Evolutionary conservation across 768 basidiomycete genomes (phyloP).

Genomic region (Calvatia gigantea): DNA sequence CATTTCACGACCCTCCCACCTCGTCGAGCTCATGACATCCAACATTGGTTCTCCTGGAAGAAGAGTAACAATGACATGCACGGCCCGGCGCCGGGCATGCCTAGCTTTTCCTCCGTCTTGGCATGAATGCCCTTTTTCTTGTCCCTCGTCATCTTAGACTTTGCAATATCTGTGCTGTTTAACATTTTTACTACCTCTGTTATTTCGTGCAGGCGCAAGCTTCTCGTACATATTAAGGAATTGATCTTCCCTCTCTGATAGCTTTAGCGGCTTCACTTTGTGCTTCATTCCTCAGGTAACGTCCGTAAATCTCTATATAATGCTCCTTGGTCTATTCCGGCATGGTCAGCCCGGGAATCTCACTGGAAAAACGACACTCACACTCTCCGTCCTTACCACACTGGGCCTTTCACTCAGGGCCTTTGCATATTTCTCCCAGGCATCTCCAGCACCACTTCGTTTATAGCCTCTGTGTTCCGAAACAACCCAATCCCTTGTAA

Average conservation of each 20-base stretch:
- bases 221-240: constrained; percentile 31
- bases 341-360: neutral
- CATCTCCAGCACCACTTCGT: constrained; percentile 35
- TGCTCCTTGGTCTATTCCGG: constrained; percentile 27
- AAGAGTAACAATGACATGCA: neutral
- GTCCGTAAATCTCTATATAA: constrained; percentile 44
- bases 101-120: neutral
- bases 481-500: constrained; percentile 42
- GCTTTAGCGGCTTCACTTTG: constrained; percentile 53
- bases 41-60: neutral
- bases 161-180: neutral
- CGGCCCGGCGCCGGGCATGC: neutral
- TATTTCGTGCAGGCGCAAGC: too few relatives aligned
- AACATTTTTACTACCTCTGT: neutral
- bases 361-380: constrained; percentile 17
- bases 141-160: neutral
- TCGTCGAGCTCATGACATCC: neutral
- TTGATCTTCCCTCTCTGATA: constrained; percentile 36
- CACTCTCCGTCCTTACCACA: constrained; percentile 42
- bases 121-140: neutral
- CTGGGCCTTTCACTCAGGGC: constrained; percentile 40
- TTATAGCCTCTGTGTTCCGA: constrained; percentile 47
- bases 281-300: constrained; percentile 56
- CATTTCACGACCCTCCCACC: neutral
- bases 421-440: constrained; percentile 44